A percentile compares a stretch with the other conserved stretches of the same genome.
These are phyloP conservation scores for Fusarium sp. DNA, from an alignment of 2,329 filamentous ascomycete species.

Conservation along the genomic window DNA sequence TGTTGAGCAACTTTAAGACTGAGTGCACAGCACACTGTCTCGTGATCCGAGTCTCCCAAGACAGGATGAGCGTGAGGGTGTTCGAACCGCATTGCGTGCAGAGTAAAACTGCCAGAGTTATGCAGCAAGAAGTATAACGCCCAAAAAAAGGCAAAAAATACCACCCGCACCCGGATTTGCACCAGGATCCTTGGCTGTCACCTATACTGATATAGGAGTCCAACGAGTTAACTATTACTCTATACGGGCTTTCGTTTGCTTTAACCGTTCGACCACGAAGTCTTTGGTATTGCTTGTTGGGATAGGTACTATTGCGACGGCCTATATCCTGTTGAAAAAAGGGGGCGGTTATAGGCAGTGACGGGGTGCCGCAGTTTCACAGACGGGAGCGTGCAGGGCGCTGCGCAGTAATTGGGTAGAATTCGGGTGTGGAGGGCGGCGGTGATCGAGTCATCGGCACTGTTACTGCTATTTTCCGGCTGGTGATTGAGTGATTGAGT, in stretches of 20 bases:
- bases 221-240: conserved; percentile 50
- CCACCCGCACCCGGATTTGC: conserved; percentile 49
- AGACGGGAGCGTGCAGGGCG: conserved; percentile 18
- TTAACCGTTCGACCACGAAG: conserved; percentile 40
- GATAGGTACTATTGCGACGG: neutral
- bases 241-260: conserved; percentile 42
- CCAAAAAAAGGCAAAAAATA: conserved; percentile 17
- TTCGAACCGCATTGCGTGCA: neutral
- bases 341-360: conserved; percentile 23
- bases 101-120: neutral
- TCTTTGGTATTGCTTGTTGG: conserved; percentile 20
- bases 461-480: neutral
- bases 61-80: neutral
- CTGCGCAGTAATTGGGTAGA: neutral
- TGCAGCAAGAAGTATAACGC: neutral
- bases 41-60: neutral
- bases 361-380: conserved; percentile 21
- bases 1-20: neutral
- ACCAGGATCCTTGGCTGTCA: conserved; percentile 50
- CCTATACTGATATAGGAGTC: conserved; percentile 47
- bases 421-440: neutral
- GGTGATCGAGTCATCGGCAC: neutral
- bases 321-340: conserved; percentile 19
- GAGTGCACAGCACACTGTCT: neutral
- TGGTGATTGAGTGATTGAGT: neutral